phyloP scores from a whole-genome alignment of 1,284 basidiomycete species.

The Rhizoctonia solani region DNA sequence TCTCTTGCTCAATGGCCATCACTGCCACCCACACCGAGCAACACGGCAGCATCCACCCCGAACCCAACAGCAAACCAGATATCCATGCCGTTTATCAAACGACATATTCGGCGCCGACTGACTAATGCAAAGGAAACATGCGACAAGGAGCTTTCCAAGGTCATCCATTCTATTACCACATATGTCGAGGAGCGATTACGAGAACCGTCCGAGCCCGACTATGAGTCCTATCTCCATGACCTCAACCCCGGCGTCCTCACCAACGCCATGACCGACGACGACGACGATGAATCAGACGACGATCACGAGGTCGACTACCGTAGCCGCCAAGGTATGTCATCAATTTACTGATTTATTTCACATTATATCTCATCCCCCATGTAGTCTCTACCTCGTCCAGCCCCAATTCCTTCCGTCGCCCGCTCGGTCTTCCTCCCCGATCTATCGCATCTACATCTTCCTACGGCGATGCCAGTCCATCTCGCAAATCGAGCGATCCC shows the following conservation, averaged over 20 bases:
- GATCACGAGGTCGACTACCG: conserved; percentile 11
- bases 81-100: conserved; percentile 88
- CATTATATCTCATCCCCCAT: conserved; percentile 59
- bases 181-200: conserved; percentile 91
- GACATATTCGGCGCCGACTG: conserved; percentile 91
- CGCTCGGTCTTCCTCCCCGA: conserved; percentile 56
- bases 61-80: conserved; percentile 52
- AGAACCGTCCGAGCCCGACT: conserved; percentile 51
- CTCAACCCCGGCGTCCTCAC: conserved; percentile 54
- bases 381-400: conserved; percentile 67
- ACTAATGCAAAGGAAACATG: conserved; percentile 93
- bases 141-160: conserved; percentile 91
- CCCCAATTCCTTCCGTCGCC: conserved; percentile 67
- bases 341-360: conserved; percentile 43
- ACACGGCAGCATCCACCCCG: conserved; percentile 23
- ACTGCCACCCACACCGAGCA: conserved; percentile 23
- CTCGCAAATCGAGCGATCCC: conserved; percentile 37
- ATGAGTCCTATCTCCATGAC: conserved; percentile 37
- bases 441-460: conserved; percentile 15
- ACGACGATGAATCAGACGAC: conserved; percentile 43
- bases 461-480: conserved; percentile 20
- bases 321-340: conserved; percentile 36
- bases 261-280: conserved; percentile 70
- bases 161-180: conserved; percentile 88
- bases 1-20: conserved; percentile 35